phyloP scores from a whole-genome alignment of 2,329 filamentous ascomycete genomes.

The Fusarium sp. region DNA sequence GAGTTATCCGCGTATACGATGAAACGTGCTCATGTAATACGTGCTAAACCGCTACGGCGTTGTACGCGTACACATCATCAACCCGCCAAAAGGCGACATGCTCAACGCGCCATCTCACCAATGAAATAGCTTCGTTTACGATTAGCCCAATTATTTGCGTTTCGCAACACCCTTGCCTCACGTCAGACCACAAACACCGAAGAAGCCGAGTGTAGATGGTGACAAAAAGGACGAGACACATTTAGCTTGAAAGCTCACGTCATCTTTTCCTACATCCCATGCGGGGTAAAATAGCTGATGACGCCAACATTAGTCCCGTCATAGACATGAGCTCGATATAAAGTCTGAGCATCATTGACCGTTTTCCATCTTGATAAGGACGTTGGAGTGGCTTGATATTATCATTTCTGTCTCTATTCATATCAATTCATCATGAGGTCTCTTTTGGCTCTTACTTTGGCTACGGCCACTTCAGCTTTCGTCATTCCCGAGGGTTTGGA shows the following conservation, averaged over 20 bases:
- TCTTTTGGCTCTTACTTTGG: slow-evolving; percentile 24
- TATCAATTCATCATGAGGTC: slow-evolving; percentile 28
- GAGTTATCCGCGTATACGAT: background rate
- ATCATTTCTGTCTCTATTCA: background rate
- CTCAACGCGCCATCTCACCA: slow-evolving; percentile 20
- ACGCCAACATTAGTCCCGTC: slow-evolving; percentile 25
- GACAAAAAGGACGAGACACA: background rate
- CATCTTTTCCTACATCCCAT: background rate
- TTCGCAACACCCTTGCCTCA: background rate
- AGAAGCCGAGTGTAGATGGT: background rate
- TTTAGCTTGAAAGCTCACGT: background rate
- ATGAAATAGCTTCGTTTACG: background rate
- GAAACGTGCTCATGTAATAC: background rate
- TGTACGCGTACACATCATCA: slow-evolving; percentile 23
- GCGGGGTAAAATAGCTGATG: slow-evolving; percentile 29
- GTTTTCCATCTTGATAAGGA: background rate
- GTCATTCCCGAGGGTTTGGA: slow-evolving; percentile 25
- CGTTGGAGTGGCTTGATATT: background rate
- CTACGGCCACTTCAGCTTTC: slow-evolving; percentile 33
- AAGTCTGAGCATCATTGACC: slow-evolving; percentile 26
- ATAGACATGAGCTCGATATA: background rate
- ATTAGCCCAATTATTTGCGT: background rate
- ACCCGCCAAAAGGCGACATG: background rate
- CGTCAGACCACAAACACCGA: slow-evolving; percentile 18
- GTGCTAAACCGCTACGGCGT: background rate